phyloP scores from a whole-genome alignment of 345 rosid species.

The Camelina neglecta region DNA sequence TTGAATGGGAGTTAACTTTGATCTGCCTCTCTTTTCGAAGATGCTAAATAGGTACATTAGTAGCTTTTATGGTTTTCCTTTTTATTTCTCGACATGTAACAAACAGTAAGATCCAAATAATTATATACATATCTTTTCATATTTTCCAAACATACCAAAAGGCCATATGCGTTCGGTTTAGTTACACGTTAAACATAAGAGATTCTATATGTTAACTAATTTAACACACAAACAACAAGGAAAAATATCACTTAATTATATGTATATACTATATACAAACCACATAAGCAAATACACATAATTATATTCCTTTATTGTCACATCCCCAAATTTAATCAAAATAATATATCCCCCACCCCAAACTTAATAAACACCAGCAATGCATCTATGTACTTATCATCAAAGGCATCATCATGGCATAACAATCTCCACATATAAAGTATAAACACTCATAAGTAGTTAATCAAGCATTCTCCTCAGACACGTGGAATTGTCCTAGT shows the following conservation, averaged over 20 bases:
- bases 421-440: conserved; percentile 22
- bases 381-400: conserved; percentile 12
- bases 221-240: neutral
- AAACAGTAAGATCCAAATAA: neutral
- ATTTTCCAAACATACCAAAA: conserved; percentile 9
- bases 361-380: conserved; percentile 16
- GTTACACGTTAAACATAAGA: neutral
- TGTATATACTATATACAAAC: conserved; percentile 11
- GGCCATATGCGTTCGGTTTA: neutral
- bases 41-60: conserved; percentile 5
- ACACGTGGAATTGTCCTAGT: conserved; percentile 37
- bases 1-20: conserved; percentile 1
- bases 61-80: neutral
- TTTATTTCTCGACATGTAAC: neutral
- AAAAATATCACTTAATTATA: neutral
- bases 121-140: neutral
- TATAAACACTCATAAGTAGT: conserved; percentile 30
- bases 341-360: conserved; percentile 22
- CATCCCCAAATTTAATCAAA: conserved; percentile 22
- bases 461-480: conserved; percentile 29
- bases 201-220: neutral
- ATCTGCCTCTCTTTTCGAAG: conserved; percentile 29
- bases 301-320: neutral
- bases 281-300: conserved; percentile 32
- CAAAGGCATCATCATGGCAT: conserved; percentile 20